Conservation (phyloP, 306 rosid species). For the Myrica gale region DNA sequence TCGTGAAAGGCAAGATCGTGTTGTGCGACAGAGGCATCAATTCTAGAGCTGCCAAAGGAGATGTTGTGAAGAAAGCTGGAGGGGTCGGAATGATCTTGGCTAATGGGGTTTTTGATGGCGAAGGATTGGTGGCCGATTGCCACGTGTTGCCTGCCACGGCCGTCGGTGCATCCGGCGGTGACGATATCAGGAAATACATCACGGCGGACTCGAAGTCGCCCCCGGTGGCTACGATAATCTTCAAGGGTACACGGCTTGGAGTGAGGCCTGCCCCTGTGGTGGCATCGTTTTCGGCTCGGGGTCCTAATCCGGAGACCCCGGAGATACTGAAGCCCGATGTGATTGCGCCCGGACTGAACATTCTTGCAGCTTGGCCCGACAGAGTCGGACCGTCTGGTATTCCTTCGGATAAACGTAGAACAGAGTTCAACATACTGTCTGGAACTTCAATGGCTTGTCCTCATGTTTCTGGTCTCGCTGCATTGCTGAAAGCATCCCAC, state of each 20-base stretch:
- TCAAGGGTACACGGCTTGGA: constrained; percentile 74
- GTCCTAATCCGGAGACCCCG: constrained; percentile 82
- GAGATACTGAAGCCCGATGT: constrained; percentile 86
- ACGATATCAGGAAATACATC: constrained; percentile 60
- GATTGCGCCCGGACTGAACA: constrained; percentile 84
- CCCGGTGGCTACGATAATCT: constrained; percentile 54
- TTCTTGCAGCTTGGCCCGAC: constrained; percentile 97
- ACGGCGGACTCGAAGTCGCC: constrained; percentile 30
- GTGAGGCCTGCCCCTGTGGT: constrained; percentile 85
- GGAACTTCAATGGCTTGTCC: constrained; percentile 99
- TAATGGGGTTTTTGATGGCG: constrained; percentile 81
- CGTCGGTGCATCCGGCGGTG: constrained; percentile 67
- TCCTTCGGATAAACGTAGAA: constrained; percentile 56
- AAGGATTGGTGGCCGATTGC: constrained; percentile 88
- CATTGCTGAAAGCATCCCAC: constrained; percentile 83
- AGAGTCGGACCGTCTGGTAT: constrained; percentile 73
- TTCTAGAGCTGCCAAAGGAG: constrained; percentile 83
- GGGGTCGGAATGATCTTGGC: constrained; percentile 88
- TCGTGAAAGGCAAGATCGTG: constrained; percentile 67
- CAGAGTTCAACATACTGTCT: constrained; percentile 77
- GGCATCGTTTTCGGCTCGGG: constrained; percentile 86
- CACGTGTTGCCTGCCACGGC: constrained; percentile 82
- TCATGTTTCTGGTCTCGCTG: constrained; percentile 84
- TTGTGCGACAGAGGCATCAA: constrained; percentile 85
- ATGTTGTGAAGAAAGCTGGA: constrained; percentile 74